Percentiles rank a stretch among this genome's conserved stretches.
Evolutionary conservation across 2,329 filamentous ascomycete genomes (phyloP).

Genomic region (Aspergillus pseudoterreus): DNA sequence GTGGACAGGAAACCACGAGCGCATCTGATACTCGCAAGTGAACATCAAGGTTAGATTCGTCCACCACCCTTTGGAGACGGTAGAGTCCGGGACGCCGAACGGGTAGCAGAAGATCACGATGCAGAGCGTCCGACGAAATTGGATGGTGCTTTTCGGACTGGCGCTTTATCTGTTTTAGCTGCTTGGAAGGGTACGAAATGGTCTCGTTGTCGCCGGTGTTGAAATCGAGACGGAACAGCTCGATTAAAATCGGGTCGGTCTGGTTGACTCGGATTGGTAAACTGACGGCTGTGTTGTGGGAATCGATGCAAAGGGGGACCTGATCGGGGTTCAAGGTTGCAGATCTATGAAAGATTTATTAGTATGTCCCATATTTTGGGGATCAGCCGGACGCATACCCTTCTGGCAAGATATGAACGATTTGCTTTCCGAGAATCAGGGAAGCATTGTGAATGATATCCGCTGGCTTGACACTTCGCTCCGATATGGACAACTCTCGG

Average conservation of each 20-base stretch:
- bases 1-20: slow-evolving; percentile 81
- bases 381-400: slow-evolving; percentile 53
- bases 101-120: slow-evolving; percentile 66
- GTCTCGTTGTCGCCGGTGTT: slow-evolving; percentile 76
- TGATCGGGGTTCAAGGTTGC: slow-evolving; percentile 81
- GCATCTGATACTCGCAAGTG: slow-evolving; percentile 72
- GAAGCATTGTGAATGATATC: slow-evolving; percentile 88
- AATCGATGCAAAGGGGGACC: slow-evolving; percentile 75
- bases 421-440: slow-evolving; percentile 91
- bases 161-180: slow-evolving; percentile 71
- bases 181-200: slow-evolving; percentile 68
- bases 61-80: slow-evolving; percentile 76
- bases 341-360: slow-evolving; percentile 50
- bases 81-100: slow-evolving; percentile 89
- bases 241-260: slow-evolving; percentile 81
- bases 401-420: slow-evolving; percentile 95
- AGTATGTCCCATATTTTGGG: not conserved
- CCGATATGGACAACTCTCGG: slow-evolving; percentile 88
- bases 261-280: slow-evolving; percentile 92
- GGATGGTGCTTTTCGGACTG: slow-evolving; percentile 59
- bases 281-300: slow-evolving; percentile 56
- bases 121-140: slow-evolving; percentile 48
- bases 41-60: slow-evolving; percentile 91
- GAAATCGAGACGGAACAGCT: slow-evolving; percentile 82
- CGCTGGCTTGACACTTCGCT: slow-evolving; percentile 82